These are phyloP conservation scores for Suillus subluteus DNA, from an alignment of 768 basidiomycete species.

Conservation along the genomic window DNA sequence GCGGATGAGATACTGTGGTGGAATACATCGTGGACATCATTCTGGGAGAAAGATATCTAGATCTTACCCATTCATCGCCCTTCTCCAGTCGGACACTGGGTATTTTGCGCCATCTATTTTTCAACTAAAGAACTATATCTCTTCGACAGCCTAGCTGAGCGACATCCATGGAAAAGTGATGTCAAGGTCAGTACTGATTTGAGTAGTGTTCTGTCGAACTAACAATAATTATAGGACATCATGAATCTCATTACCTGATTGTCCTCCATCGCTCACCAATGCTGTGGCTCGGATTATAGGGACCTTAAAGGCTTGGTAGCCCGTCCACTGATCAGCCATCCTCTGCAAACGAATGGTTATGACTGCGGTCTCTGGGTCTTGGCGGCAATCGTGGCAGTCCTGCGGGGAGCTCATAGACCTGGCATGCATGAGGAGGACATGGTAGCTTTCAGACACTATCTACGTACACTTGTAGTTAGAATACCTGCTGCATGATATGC, in stretches of 20 bases:
- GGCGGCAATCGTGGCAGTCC: conserved; percentile 21
- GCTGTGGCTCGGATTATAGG: background rate
- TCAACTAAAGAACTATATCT: conserved; percentile 9
- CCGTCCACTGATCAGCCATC: background rate
- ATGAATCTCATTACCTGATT: background rate
- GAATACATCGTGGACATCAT: conserved; percentile 14
- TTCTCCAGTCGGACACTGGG: conserved; percentile 32
- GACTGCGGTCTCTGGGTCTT: conserved; percentile 32
- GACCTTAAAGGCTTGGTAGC: conserved; percentile 4
- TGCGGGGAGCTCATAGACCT: conserved; percentile 19
- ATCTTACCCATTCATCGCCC: conserved; percentile 39
- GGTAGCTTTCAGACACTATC: conserved; percentile 10
- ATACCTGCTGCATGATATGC: conserved; percentile 1
- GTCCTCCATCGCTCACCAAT: background rate
- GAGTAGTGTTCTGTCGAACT: too few species aligned
- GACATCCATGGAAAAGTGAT: background rate
- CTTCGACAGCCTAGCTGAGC: conserved; percentile 11
- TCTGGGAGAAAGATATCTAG: conserved; percentile 37
- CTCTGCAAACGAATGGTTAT: conserved; percentile 21
- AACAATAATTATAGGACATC: background rate
- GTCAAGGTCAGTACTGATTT: too few species aligned
- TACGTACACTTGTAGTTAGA: background rate
- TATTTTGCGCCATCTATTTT: conserved; percentile 27
- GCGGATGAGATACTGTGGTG: conserved; percentile 27
- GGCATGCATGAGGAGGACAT: conserved; percentile 20